A percentile compares a stretch with the other conserved stretches of the same genome.
Conservation (phyloP, 805 yeast genomes). For the Suhomyces prunicola region DNA sequence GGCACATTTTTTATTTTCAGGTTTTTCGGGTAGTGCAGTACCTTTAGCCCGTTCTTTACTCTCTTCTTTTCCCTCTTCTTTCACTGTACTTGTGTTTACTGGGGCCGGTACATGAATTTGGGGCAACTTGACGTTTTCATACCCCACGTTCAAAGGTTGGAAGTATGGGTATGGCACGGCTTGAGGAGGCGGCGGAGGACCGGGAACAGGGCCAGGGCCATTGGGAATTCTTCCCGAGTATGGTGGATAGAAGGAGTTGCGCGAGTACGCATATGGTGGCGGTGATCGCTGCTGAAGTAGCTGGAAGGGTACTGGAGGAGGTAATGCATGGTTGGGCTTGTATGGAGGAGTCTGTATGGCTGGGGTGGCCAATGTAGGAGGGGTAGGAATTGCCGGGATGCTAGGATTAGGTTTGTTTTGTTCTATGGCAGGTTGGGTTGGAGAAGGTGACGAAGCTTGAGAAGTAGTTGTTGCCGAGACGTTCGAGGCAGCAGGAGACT, state of each 20-base stretch:
- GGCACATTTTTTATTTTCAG: not conserved
- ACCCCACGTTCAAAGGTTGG: not conserved
- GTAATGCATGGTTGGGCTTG: not conserved
- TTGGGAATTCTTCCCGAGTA: conserved; percentile 35
- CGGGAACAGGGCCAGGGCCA: conserved; percentile 43
- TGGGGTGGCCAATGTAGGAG: not conserved
- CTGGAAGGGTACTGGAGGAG: not conserved
- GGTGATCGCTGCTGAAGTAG: conserved; percentile 3
- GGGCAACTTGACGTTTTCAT: conserved; percentile 11
- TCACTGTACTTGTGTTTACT: not conserved
- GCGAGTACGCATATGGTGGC: conserved; percentile 7
- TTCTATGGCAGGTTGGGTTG: not conserved
- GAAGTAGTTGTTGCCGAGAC: not conserved
- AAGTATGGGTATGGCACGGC: not conserved
- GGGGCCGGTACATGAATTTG: conserved; percentile 2
- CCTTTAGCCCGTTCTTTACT: not conserved
- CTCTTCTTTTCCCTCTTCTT: not conserved
- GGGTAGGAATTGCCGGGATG: not conserved
- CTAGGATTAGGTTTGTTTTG: not conserved
- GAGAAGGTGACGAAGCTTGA: not conserved
- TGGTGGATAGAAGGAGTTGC: conserved; percentile 28
- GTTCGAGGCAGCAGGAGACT: not conserved
- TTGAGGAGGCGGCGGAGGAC: conserved; percentile 32
- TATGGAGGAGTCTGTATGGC: not conserved
- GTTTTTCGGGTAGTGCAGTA: not conserved